Conservation (phyloP, 768 basidiomycete species). For the Infundibulicybe gibba region DNA sequence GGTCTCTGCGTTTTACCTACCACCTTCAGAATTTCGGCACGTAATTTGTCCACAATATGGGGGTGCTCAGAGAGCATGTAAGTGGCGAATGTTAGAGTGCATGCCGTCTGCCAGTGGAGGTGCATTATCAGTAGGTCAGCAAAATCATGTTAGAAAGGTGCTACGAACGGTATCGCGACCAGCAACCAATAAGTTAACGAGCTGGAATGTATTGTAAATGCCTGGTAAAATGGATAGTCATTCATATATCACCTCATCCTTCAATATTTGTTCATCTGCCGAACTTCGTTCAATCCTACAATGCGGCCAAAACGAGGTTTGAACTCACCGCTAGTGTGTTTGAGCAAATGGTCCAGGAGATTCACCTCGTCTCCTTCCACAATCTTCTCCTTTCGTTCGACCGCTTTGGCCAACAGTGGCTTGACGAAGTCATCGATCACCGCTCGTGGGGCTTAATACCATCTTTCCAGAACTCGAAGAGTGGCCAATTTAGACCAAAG, state of each 20-base stretch:
- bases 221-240: neutral
- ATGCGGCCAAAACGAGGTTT: neutral
- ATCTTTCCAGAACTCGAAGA: constrained; percentile 51
- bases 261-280: constrained; percentile 14
- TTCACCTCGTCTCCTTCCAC: constrained; percentile 31
- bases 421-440: constrained; percentile 49
- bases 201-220: constrained; percentile 4
- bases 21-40: constrained; percentile 43
- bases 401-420: constrained; percentile 46
- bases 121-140: neutral
- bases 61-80: constrained; percentile 57
- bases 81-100: constrained; percentile 46
- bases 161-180: constrained; percentile 37
- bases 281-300: neutral
- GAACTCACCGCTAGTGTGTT: constrained; percentile 44
- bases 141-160: neutral
- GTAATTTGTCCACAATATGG: constrained; percentile 38
- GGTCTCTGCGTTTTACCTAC: constrained; percentile 44
- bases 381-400: constrained; percentile 24
- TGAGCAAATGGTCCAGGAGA: constrained; percentile 50
- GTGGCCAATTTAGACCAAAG: constrained; percentile 44
- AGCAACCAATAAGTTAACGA: constrained; percentile 39
- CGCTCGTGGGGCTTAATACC: constrained; percentile 39
- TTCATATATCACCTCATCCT: constrained; percentile 13
- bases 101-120: constrained; percentile 38